phyloP scores from a whole-genome alignment of 306 rosid species.

The Cicer cuneatum region DNA sequence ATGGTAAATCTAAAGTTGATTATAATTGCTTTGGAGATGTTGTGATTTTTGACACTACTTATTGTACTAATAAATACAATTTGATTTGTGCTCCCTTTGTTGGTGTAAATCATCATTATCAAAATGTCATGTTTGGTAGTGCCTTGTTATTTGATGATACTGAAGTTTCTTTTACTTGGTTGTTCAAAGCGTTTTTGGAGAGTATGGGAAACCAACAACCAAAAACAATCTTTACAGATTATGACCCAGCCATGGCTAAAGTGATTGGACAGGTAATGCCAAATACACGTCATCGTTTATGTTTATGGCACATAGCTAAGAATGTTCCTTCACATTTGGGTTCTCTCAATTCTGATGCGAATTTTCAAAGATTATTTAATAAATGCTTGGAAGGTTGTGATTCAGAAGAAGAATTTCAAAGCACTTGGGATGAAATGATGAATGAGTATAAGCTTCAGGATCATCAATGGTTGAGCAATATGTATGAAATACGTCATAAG shows the following conservation, averaged over 20 bases:
- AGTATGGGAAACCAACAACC: not conserved
- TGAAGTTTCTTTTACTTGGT: not conserved
- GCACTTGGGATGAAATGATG: not conserved
- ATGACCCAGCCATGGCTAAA: not conserved
- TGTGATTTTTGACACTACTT: constrained; percentile 12
- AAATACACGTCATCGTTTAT: not conserved
- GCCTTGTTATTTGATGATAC: not conserved
- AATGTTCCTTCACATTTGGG: not conserved
- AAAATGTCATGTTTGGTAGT: constrained; percentile 3
- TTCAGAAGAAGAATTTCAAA: not conserved
- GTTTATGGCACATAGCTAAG: not conserved
- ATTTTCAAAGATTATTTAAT: not conserved
- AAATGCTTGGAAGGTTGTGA: not conserved
- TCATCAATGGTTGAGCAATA: not conserved
- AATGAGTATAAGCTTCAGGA: not conserved
- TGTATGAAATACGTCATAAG: not conserved
- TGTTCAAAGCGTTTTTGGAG: constrained; percentile 10
- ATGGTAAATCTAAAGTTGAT: not conserved
- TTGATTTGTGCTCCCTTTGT: not conserved
- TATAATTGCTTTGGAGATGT: not conserved
- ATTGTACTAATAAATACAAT: not conserved
- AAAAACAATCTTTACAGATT: not conserved
- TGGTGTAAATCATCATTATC: constrained; percentile 21
- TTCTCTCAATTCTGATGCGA: not conserved
- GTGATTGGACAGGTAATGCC: not conserved